Conservation (phyloP, 345 rosid species). For the Barbarea vulgaris region DNA sequence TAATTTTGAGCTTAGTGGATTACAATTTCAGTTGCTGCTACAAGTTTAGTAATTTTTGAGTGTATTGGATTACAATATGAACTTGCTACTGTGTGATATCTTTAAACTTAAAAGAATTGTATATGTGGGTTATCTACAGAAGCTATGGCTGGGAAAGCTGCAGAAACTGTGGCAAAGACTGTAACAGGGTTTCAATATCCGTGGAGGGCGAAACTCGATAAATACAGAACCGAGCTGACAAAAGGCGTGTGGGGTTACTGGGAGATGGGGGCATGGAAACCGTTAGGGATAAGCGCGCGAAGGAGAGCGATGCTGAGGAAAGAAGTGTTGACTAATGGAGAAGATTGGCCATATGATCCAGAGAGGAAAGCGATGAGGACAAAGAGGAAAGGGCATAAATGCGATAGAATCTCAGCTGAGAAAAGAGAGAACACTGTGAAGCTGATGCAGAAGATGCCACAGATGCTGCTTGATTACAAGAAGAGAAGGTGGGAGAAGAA, state of each 20-base stretch:
- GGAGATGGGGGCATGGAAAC: constrained; percentile 93
- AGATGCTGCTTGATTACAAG: constrained; percentile 79
- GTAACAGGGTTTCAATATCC: constrained; percentile 66
- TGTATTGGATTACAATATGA: not conserved
- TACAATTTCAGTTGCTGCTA: not conserved
- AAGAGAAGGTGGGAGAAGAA: constrained; percentile 97
- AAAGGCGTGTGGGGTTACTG: constrained; percentile 96
- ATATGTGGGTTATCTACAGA: constrained; percentile 8
- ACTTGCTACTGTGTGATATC: not conserved
- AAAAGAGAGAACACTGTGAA: constrained; percentile 80
- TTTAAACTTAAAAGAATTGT: not conserved
- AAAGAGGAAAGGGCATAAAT: constrained; percentile 85
- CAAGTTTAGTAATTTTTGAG: not conserved
- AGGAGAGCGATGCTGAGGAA: constrained; percentile 84
- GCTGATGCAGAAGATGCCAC: constrained; percentile 89
- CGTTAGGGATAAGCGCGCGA: constrained; percentile 81
- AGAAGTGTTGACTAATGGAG: constrained; percentile 73
- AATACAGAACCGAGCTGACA: constrained; percentile 69
- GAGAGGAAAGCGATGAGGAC: constrained; percentile 85
- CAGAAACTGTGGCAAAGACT: constrained; percentile 59
- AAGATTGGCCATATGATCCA: constrained; percentile 90
- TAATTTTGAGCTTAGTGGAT: not conserved
- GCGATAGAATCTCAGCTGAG: constrained; percentile 80
- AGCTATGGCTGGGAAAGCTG: constrained; percentile 80
- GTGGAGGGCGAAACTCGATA: constrained; percentile 76